A percentile compares a stretch with the other conserved stretches of the same genome.
phyloP scores from a whole-genome alignment of 495 filamentous ascomycete genomes.

The Aspergillus sclerotioniger region DNA sequence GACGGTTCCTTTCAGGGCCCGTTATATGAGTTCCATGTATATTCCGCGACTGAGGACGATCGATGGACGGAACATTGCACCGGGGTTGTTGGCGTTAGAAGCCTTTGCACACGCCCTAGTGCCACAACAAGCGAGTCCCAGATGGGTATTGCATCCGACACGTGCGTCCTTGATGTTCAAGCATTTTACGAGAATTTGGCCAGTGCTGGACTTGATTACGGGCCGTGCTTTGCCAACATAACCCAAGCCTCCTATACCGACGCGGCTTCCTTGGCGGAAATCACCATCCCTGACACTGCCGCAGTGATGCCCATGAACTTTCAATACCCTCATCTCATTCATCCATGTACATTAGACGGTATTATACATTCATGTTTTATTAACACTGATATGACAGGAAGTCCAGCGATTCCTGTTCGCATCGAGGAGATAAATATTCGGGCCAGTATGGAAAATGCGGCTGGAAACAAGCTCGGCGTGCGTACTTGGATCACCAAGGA shows the following conservation, averaged over 20 bases:
- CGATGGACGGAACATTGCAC: slow-evolving; percentile 41
- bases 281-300: slow-evolving; percentile 42
- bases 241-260: slow-evolving; percentile 16
- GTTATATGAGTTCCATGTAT: slow-evolving; percentile 35
- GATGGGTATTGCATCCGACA: not conserved
- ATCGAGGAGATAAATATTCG: slow-evolving; percentile 27
- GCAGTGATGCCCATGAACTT: slow-evolving; percentile 46
- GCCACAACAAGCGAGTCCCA: not conserved
- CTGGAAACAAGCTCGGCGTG: slow-evolving; percentile 18
- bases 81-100: slow-evolving; percentile 22
- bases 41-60: slow-evolving; percentile 30
- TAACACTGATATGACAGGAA: slow-evolving; percentile 9
- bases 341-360: slow-evolving; percentile 46
- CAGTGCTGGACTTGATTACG: slow-evolving; percentile 35
- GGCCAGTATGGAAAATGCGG: slow-evolving; percentile 6
- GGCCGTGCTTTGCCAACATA: slow-evolving; percentile 33
- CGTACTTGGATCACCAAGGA: slow-evolving; percentile 15
- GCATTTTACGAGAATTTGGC: slow-evolving; percentile 32
- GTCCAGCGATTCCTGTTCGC: slow-evolving; percentile 28
- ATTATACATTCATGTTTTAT: slow-evolving; percentile 40
- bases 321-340: slow-evolving; percentile 41
- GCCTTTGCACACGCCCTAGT: not conserved
- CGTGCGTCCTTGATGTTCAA: slow-evolving; percentile 10
- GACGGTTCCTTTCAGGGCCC: not conserved
- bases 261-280: slow-evolving; percentile 28